phyloP scores from a whole-genome alignment of 345 rosid genomes.

The Eutrema japonicum region DNA sequence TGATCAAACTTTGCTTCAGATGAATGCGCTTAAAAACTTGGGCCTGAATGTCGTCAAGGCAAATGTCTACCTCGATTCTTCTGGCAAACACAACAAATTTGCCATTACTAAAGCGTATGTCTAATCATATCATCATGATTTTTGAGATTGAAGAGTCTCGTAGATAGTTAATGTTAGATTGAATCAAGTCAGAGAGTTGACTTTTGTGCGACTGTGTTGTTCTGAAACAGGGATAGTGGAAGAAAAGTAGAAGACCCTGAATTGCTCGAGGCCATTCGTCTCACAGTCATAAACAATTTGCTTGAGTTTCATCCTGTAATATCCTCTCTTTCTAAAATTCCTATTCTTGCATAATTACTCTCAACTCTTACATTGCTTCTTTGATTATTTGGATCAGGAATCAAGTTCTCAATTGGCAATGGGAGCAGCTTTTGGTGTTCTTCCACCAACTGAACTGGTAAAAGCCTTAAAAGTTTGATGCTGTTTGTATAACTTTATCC shows the following conservation, averaged over 20 bases:
- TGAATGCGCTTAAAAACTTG: conserved; percentile 90
- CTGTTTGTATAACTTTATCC: not conserved
- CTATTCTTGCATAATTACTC: conserved; percentile 18
- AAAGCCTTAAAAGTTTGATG: not conserved
- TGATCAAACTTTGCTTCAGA: conserved; percentile 52
- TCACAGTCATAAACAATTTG: conserved; percentile 88
- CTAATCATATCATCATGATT: not conserved
- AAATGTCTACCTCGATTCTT: conserved; percentile 84
- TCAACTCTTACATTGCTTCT: conserved; percentile 23
- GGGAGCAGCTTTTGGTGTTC: conserved; percentile 93
- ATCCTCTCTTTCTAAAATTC: not conserved
- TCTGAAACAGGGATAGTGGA: conserved; percentile 69
- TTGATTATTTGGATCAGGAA: conserved; percentile 55
- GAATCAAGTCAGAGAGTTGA: conserved; percentile 1
- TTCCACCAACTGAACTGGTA: conserved; percentile 74
- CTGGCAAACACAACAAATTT: conserved; percentile 93
- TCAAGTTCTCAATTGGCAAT: conserved; percentile 95
- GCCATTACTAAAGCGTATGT: conserved; percentile 84
- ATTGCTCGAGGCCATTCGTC: conserved; percentile 93
- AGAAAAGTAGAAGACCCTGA: conserved; percentile 96
- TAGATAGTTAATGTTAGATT: not conserved
- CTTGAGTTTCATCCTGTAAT: conserved; percentile 93
- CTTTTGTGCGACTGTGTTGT: conserved; percentile 2
- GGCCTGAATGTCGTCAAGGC: conserved; percentile 95
- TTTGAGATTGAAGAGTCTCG: no score